Evolutionary conservation across 1,139 yeast species (phyloP).

Genomic region (Diutina neorugosa): DNA sequence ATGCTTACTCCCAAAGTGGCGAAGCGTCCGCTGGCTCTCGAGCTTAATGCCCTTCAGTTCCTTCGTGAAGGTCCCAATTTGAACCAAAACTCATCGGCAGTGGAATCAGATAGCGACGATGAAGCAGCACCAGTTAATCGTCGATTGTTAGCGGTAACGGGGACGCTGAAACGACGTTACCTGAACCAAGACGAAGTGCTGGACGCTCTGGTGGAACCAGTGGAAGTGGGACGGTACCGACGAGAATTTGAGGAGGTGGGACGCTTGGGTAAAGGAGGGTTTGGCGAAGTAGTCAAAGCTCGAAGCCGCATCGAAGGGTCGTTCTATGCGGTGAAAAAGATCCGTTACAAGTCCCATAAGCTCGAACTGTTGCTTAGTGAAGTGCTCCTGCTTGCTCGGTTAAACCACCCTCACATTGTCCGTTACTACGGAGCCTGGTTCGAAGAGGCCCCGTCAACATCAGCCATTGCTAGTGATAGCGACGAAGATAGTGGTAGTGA

Average conservation of each 20-base stretch:
- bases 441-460: conserved; percentile 44
- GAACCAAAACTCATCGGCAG: neutral
- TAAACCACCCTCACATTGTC: conserved; percentile 92
- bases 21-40: conserved; percentile 72
- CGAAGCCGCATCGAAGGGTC: conserved; percentile 89
- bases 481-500: conserved; percentile 9
- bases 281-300: conserved; percentile 94
- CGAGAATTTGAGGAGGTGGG: conserved; percentile 90
- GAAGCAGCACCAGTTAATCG: neutral
- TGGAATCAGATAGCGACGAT: neutral
- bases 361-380: conserved; percentile 76
- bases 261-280: conserved; percentile 88
- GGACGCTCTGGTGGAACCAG: neutral
- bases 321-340: conserved; percentile 86
- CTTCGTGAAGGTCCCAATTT: conserved; percentile 43
- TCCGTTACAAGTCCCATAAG: conserved; percentile 71
- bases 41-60: conserved; percentile 71
- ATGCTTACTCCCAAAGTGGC: conserved; percentile 58
- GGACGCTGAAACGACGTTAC: neutral
- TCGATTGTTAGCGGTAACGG: neutral
- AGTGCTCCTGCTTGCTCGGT: conserved; percentile 79
- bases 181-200: neutral
- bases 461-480: conserved; percentile 9
- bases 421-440: conserved; percentile 97
- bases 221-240: conserved; percentile 16